Percentiles rank a stretch among this genome's conserved stretches.
phyloP scores from a whole-genome alignment of 1,139 yeast genomes.

The Yamadazyma dushanensis region DNA sequence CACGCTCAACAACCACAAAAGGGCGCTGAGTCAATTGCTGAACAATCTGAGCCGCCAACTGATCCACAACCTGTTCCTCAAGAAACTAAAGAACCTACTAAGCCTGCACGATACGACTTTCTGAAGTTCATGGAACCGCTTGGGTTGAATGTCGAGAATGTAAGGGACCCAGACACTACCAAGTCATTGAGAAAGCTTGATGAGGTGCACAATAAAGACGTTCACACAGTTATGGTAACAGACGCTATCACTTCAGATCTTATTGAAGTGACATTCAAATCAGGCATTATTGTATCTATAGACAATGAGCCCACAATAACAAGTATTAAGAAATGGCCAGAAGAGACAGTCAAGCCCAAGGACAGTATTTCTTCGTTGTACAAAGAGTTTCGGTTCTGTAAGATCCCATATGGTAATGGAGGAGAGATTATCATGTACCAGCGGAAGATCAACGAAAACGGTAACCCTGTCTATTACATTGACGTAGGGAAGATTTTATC shows the following conservation, averaged over 20 bases:
- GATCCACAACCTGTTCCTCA: no score
- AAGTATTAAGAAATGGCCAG: not conserved
- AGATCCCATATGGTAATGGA: not conserved
- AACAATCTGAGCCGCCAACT: no score
- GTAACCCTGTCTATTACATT: not conserved
- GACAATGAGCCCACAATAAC: not conserved
- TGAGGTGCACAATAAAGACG: not conserved
- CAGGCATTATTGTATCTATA: not conserved
- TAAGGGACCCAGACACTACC: not conserved
- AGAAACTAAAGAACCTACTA: no score
- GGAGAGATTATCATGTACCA: conserved; percentile 1
- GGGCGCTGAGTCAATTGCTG: no score
- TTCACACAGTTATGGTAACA: not conserved
- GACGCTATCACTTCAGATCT: not conserved
- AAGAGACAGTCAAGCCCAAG: conserved; percentile 1
- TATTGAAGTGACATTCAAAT: not conserved
- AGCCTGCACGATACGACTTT: no score
- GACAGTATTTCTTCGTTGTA: not conserved
- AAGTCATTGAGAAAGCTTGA: not conserved
- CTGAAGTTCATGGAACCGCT: conserved; percentile 1
- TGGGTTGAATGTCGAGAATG: not conserved
- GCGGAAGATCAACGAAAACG: not conserved
- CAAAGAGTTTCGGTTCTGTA: not conserved
- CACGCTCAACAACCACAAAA: not conserved
- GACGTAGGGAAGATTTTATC: not conserved